Evolutionary conservation across 225 moss, liverwort and hornwort species (phyloP).

Genomic region (Anthoceros angustus): DNA sequence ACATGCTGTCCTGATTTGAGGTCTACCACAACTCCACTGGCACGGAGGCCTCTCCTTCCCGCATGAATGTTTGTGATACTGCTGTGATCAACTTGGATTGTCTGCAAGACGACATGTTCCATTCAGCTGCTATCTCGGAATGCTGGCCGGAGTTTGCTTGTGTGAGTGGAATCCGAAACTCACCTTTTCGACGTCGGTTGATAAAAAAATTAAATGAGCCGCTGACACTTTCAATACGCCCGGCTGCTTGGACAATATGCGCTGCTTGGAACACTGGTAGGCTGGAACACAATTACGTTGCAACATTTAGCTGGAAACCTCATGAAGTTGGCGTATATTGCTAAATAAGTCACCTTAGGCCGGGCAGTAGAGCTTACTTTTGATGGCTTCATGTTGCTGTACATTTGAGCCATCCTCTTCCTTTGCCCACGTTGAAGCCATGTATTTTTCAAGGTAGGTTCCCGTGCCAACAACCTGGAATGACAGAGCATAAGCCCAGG

Average conservation of each 20-base stretch:
- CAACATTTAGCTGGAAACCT: background rate
- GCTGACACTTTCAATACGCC: conserved; percentile 12
- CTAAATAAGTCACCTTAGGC: background rate
- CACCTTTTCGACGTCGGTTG: conserved; percentile 11
- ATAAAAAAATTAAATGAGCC: conserved; percentile 9
- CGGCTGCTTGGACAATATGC: conserved; percentile 9
- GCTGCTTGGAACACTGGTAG: conserved; percentile 13
- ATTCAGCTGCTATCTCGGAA: too few species aligned
- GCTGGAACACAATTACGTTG: conserved; percentile 6
- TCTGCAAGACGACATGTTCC: too few species aligned
- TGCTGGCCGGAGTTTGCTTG: too few species aligned
- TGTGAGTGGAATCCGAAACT: too few species aligned
- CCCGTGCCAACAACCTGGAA: conserved; percentile 12
- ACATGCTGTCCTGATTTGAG: conserved; percentile 15
- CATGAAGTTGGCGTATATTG: background rate
- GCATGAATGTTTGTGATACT: conserved; percentile 9
- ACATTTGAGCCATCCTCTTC: background rate
- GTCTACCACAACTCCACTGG: conserved; percentile 14
- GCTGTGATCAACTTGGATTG: conserved; percentile 10
- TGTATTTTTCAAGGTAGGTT: conserved; percentile 9
- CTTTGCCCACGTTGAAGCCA: conserved; percentile 8
- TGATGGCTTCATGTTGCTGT: conserved; percentile 5
- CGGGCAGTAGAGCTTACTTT: background rate
- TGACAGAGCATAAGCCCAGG: background rate
- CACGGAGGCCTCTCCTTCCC: conserved; percentile 15